These are phyloP conservation scores for Citrus unshiu DNA, from an alignment of 345 rosid species.

Conservation along the genomic window DNA sequence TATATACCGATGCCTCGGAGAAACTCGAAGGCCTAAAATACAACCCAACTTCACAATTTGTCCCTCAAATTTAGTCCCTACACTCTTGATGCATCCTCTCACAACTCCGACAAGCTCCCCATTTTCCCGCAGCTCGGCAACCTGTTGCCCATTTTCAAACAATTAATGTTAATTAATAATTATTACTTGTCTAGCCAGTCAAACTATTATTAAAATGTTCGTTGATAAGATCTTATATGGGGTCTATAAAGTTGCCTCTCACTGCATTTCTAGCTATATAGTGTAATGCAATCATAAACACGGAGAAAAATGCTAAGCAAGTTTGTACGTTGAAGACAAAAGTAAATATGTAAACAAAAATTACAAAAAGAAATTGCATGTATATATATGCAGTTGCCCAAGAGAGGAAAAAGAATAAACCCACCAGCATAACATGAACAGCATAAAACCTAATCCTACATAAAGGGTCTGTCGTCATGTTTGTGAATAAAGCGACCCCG, in stretches of 20 bases:
- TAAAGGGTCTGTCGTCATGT: constrained; percentile 40
- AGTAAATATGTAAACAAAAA: not conserved
- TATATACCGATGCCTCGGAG: constrained; percentile 45
- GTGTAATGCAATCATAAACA: not conserved
- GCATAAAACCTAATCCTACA: constrained; percentile 51
- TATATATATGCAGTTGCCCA: not conserved
- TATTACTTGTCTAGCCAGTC: not conserved
- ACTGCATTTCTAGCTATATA: not conserved
- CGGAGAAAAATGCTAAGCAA: constrained; percentile 6
- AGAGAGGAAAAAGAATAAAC: constrained; percentile 10
- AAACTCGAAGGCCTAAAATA: constrained; percentile 60
- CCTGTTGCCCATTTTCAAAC: constrained; percentile 35
- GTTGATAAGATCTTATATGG: constrained; percentile 1
- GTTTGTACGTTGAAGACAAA: constrained; percentile 8
- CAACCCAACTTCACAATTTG: constrained; percentile 43
- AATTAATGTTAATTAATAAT: not conserved
- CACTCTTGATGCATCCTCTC: constrained; percentile 58
- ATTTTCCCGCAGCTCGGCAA: constrained; percentile 47
- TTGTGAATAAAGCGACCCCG: constrained; percentile 41
- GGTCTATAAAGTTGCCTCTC: constrained; percentile 18
- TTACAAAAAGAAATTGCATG: not conserved
- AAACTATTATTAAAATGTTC: not conserved
- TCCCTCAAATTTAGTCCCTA: constrained; percentile 34
- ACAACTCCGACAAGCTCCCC: constrained; percentile 61
- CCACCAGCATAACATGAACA: constrained; percentile 54